phyloP scores from a whole-genome alignment of 106 monocot species.

The Cymbidium sinense region DNA sequence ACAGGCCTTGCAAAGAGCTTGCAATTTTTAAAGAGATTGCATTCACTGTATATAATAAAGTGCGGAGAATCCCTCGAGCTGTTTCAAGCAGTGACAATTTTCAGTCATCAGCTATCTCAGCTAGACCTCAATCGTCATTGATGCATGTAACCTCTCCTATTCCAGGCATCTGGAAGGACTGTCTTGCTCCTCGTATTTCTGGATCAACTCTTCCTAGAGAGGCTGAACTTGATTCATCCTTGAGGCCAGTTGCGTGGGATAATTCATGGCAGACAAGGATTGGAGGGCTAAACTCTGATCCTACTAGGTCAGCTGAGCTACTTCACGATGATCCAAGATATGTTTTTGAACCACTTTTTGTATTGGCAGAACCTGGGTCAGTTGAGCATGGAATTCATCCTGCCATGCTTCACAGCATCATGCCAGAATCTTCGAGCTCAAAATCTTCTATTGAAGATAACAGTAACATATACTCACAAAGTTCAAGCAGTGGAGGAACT shows the following conservation, averaged over 20 bases:
- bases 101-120: conserved; percentile 24
- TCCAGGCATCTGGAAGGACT: conserved; percentile 84
- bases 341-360: conserved; percentile 90
- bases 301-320: conserved; percentile 36
- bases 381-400: conserved; percentile 28
- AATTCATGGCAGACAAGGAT: conserved; percentile 64
- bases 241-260: conserved; percentile 68
- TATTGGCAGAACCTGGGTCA: conserved; percentile 72
- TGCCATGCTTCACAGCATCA: neutral
- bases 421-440: conserved; percentile 28
- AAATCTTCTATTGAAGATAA: conserved; percentile 59
- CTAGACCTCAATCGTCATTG: conserved; percentile 51
- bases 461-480: conserved; percentile 33
- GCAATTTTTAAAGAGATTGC: conserved; percentile 80
- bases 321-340: conserved; percentile 60
- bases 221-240: conserved; percentile 53
- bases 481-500: conserved; percentile 35
- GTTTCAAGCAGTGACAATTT: conserved; percentile 31
- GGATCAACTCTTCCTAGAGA: conserved; percentile 53
- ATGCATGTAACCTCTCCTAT: conserved; percentile 65
- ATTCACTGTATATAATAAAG: conserved; percentile 93
- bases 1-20: conserved; percentile 53
- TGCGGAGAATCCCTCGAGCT: conserved; percentile 56
- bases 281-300: conserved; percentile 36
- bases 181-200: conserved; percentile 57